These are phyloP conservation scores for Leptomonas seymouri DNA, from an alignment of 208 protist species.

Conservation along the genomic window DNA sequence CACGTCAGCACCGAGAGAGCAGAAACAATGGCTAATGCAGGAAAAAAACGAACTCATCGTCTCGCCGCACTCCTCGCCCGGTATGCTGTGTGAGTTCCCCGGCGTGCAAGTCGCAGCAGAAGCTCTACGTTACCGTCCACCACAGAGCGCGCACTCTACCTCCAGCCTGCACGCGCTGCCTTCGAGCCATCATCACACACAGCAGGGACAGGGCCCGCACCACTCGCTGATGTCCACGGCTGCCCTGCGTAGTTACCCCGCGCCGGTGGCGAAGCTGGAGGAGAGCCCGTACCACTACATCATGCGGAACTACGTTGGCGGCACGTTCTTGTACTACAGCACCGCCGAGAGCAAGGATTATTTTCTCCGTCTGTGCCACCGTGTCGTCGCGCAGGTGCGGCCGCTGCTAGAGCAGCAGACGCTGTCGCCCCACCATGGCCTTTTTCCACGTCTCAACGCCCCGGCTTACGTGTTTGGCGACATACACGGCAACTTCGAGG, in stretches of 20 bases:
- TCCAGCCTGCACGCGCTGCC: neutral
- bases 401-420: conserved; percentile 69
- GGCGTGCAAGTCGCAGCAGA: neutral
- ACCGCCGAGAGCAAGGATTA: conserved; percentile 46
- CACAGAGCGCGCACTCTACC: conserved; percentile 1
- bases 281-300: conserved; percentile 74
- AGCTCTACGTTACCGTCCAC: neutral
- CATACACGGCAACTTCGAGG: conserved; percentile 87
- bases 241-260: conserved; percentile 23
- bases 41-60: conserved; percentile 36
- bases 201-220: neutral
- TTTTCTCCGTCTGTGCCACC: conserved; percentile 55
- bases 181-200: neutral
- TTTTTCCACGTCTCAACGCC: conserved; percentile 59
- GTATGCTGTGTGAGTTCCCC: conserved; percentile 16
- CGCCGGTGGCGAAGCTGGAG: conserved; percentile 38
- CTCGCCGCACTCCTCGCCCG: conserved; percentile 28
- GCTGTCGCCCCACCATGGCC: conserved; percentile 44
- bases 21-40: conserved; percentile 13
- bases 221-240: conserved; percentile 2
- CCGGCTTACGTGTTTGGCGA: conserved; percentile 79
- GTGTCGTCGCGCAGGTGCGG: conserved; percentile 48
- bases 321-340: conserved; percentile 58
- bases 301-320: conserved; percentile 55
- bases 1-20: neutral